Percentiles rank a stretch among this genome's conserved stretches.
These are phyloP conservation scores for Trichophyton equinum DNA, from an alignment of 2,329 filamentous ascomycete genomes.

Conservation along the genomic window DNA sequence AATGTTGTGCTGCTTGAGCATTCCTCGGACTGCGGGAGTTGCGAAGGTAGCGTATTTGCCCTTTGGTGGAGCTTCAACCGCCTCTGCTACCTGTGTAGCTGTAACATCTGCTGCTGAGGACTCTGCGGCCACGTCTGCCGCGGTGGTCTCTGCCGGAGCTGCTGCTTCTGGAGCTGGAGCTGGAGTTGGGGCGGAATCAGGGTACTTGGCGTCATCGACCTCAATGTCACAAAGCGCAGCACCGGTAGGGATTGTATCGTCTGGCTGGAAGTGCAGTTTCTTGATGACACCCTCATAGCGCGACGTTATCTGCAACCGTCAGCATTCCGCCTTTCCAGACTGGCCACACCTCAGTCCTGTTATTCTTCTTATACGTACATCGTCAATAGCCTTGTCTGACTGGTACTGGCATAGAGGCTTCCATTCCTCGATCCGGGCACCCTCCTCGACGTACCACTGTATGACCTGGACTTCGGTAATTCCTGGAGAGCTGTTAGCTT, in stretches of 20 bases:
- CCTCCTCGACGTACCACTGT: constrained; percentile 97
- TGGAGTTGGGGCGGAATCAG: constrained; percentile 38
- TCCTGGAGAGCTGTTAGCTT: constrained; percentile 41
- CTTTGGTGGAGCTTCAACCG: constrained; percentile 13
- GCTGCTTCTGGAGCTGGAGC: constrained; percentile 19
- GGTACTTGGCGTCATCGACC: constrained; percentile 62
- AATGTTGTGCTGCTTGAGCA: constrained; percentile 67
- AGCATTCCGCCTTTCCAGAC: background rate
- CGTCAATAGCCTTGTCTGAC: constrained; percentile 76
- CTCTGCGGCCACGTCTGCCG: constrained; percentile 13
- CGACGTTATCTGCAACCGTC: constrained; percentile 69
- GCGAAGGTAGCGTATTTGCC: constrained; percentile 64
- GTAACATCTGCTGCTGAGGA: constrained; percentile 12
- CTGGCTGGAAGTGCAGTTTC: constrained; percentile 87
- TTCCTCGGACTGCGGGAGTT: constrained; percentile 81
- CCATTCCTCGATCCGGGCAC: constrained; percentile 92
- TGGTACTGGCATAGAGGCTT: constrained; percentile 96
- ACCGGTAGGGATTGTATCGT: constrained; percentile 91
- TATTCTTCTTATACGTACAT: constrained; percentile 28
- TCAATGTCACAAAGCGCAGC: constrained; percentile 88
- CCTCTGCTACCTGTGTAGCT: constrained; percentile 12
- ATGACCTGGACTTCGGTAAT: constrained; percentile 98
- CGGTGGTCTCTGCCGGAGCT: constrained; percentile 9
- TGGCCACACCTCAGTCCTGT: no score
- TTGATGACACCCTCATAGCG: constrained; percentile 92